Conservation (phyloP, 306 rosid genomes). For the Fragaria iinumae region DNA sequence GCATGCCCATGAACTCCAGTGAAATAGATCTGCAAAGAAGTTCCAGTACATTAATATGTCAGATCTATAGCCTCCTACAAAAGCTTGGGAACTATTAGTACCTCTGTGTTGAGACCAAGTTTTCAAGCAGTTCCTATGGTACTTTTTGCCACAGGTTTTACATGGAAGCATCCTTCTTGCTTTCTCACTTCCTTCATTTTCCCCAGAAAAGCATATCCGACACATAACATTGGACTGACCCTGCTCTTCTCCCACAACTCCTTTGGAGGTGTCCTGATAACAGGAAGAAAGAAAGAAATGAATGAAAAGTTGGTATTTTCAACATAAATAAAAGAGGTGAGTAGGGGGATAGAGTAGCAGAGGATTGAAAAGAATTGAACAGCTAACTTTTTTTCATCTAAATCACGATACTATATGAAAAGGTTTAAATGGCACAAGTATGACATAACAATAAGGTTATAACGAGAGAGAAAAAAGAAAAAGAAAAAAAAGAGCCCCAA, state of each 20-base stretch:
- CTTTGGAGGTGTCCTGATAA: slow-evolving; percentile 64
- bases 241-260: slow-evolving; percentile 62
- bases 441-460: neutral
- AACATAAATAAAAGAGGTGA: neutral
- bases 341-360: neutral
- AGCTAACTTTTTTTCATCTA: neutral
- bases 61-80: neutral
- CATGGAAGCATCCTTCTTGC: slow-evolving; percentile 93
- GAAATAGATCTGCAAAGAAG: slow-evolving; percentile 49
- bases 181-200: slow-evolving; percentile 81
- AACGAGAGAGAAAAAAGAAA: neutral
- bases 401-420: neutral
- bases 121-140: slow-evolving; percentile 91
- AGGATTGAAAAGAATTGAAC: neutral
- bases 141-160: slow-evolving; percentile 89
- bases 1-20: slow-evolving; percentile 69
- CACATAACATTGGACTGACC: slow-evolving; percentile 78
- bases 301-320: neutral
- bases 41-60: slow-evolving; percentile 7
- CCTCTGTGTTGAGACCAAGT: slow-evolving; percentile 95
- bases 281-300: neutral
- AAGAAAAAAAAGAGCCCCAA: neutral
- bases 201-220: slow-evolving; percentile 88
- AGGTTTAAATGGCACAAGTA: neutral
- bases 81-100: slow-evolving; percentile 10